A percentile compares a stretch with the other conserved stretches of the same genome.
phyloP scores from a whole-genome alignment of 345 rosid species.

The Firmiana major region DNA sequence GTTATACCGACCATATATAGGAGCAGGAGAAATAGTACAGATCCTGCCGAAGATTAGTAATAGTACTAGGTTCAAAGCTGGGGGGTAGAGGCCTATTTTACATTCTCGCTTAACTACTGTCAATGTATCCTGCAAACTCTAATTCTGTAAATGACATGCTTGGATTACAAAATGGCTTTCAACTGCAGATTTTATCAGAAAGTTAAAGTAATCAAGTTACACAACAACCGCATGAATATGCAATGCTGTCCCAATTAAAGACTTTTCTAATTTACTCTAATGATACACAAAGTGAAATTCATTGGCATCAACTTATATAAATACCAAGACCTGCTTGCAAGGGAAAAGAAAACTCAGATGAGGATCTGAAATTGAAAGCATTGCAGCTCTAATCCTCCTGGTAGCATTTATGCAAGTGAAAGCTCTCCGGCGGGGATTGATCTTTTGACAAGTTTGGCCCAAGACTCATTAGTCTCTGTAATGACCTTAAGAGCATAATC shows the following conservation, averaged over 20 bases:
- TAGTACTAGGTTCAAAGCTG: no score
- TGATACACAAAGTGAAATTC: no score
- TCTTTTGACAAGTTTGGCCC: slow-evolving; percentile 83
- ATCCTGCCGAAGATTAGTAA: no score
- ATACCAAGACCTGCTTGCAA: slow-evolving; percentile 10
- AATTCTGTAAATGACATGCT: background rate
- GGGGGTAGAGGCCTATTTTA: no score
- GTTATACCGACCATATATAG: no score
- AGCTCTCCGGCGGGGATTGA: slow-evolving; percentile 58
- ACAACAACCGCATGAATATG: no score
- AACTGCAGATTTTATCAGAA: background rate
- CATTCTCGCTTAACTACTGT: no score
- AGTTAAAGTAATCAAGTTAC: background rate
- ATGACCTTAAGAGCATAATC: slow-evolving; percentile 82
- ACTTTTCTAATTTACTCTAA: no score
- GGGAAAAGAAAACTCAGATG: background rate
- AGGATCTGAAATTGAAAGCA: slow-evolving; percentile 8
- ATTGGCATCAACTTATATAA: background rate
- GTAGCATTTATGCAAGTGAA: slow-evolving; percentile 39
- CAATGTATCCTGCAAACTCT: no score
- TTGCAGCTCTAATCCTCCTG: background rate
- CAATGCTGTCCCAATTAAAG: background rate
- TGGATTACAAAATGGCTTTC: background rate
- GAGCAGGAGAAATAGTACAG: no score
- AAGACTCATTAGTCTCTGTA: slow-evolving; percentile 69